Percentiles rank a stretch among this genome's conserved stretches.
Evolutionary conservation across 2,329 filamentous ascomycete species (phyloP).

Genomic region (Alternaria triticimaculans): DNA sequence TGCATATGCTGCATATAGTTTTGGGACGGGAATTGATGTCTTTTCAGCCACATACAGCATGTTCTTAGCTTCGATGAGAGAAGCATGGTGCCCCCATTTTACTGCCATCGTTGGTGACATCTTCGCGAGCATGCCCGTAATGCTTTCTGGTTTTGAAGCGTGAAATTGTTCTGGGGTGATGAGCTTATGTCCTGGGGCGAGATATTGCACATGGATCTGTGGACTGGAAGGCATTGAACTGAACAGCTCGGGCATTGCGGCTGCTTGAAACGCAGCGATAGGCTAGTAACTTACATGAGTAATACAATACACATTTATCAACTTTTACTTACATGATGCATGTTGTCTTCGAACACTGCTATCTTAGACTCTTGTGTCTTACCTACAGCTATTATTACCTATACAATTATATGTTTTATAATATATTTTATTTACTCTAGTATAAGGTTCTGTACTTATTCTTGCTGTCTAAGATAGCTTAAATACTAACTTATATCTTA

Average conservation of each 20-base stretch:
- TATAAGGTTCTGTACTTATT: too few species aligned
- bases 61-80: conserved; percentile 26
- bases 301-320: neutral
- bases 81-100: conserved; percentile 24
- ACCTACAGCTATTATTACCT: too few species aligned
- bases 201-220: conserved; percentile 21
- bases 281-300: conserved; percentile 13
- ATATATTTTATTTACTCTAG: too few species aligned
- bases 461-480: too few species aligned
- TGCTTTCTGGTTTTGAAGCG: conserved; percentile 13
- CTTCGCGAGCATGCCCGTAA: conserved; percentile 10
- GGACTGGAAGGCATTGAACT: conserved; percentile 20
- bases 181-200: conserved; percentile 21
- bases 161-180: conserved; percentile 22
- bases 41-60: conserved; percentile 23
- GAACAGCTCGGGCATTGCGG: conserved; percentile 27
- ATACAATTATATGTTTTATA: too few species aligned
- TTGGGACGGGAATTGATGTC: conserved; percentile 26
- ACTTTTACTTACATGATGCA: conserved; percentile 1
- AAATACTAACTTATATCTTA: too few species aligned
- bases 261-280: conserved; percentile 17
- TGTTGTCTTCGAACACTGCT: neutral
- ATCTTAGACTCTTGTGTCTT: neutral
- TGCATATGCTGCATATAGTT: conserved; percentile 25
- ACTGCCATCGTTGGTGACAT: conserved; percentile 18